Conservation (phyloP, 805 yeast species). For the Saturnispora ahearnii region DNA sequence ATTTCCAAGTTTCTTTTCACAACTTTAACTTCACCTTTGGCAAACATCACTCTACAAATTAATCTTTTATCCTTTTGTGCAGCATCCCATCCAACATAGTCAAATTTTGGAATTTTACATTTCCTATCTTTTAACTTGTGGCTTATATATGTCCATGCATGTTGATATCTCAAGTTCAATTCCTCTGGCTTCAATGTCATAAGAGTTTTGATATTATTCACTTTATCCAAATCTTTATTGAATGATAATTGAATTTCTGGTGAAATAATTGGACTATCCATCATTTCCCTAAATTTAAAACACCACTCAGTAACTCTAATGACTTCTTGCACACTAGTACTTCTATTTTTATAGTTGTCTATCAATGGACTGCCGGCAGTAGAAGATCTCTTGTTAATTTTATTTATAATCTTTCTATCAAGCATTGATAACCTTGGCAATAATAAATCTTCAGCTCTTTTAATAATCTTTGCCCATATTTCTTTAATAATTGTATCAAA, state of each 20-base stretch:
- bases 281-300: slow-evolving; percentile 22
- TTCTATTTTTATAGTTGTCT: slow-evolving; percentile 1
- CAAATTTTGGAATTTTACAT: slow-evolving; percentile 16
- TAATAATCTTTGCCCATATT: slow-evolving; percentile 70
- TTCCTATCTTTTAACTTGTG: slow-evolving; percentile 16
- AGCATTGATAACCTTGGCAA: slow-evolving; percentile 47
- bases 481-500: slow-evolving; percentile 30
- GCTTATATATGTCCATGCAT: slow-evolving; percentile 19
- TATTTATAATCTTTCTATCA: slow-evolving; percentile 7
- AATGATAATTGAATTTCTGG: slow-evolving; percentile 14
- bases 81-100: slow-evolving; percentile 39
- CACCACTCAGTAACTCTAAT: slow-evolving; percentile 27
- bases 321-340: slow-evolving; percentile 20
- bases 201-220: slow-evolving; percentile 14
- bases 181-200: slow-evolving; percentile 13
- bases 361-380: neutral
- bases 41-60: slow-evolving; percentile 58
- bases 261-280: slow-evolving; percentile 20
- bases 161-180: slow-evolving; percentile 16
- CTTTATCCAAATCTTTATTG: slow-evolving; percentile 17
- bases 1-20: slow-evolving; percentile 21
- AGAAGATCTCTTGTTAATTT: slow-evolving; percentile 12
- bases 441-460: slow-evolving; percentile 59
- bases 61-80: slow-evolving; percentile 42
- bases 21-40: slow-evolving; percentile 27